Percentiles rank a stretch among this genome's conserved stretches.
phyloP scores from a whole-genome alignment of 2,329 filamentous ascomycete species.

The Neophaeococcomyces mojaviensis region DNA sequence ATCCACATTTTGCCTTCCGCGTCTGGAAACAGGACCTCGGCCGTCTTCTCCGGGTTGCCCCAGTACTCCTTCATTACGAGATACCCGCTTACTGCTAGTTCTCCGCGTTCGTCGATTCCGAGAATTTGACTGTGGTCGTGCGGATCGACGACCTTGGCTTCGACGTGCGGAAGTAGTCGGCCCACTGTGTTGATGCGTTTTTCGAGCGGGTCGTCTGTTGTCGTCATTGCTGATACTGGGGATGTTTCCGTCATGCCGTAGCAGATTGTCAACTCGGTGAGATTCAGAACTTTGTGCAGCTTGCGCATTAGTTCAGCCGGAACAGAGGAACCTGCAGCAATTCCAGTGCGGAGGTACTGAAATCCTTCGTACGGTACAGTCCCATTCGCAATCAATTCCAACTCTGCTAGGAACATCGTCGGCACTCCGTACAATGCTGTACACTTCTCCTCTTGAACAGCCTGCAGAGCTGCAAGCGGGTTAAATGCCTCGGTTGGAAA shows the following conservation, averaged over 20 bases:
- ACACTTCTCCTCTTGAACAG: slow-evolving; percentile 55
- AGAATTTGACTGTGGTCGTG: slow-evolving; percentile 58
- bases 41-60: slow-evolving; percentile 62
- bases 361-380: slow-evolving; percentile 47
- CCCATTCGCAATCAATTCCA: slow-evolving; percentile 62
- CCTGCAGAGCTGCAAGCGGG: slow-evolving; percentile 60
- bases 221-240: slow-evolving; percentile 67
- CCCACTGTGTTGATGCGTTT: slow-evolving; percentile 73
- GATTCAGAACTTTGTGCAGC: slow-evolving; percentile 64
- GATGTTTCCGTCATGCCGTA: slow-evolving; percentile 95
- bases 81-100: slow-evolving; percentile 78
- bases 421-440: slow-evolving; percentile 79
- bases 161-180: slow-evolving; percentile 73
- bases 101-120: slow-evolving; percentile 61
- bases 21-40: slow-evolving; percentile 51
- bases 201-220: slow-evolving; percentile 63
- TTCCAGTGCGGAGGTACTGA: slow-evolving; percentile 70
- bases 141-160: slow-evolving; percentile 68
- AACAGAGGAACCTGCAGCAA: slow-evolving; percentile 80
- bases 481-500: slow-evolving; percentile 86
- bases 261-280: slow-evolving; percentile 81
- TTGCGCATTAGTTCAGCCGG: slow-evolving; percentile 59
- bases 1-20: slow-evolving; percentile 63
- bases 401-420: slow-evolving; percentile 88
- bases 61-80: slow-evolving; percentile 88